A percentile compares a stretch with the other conserved stretches of the same genome.
Evolutionary conservation across 1,284 basidiomycete species (phyloP).

Genomic region (Fistulina hepatica): DNA sequence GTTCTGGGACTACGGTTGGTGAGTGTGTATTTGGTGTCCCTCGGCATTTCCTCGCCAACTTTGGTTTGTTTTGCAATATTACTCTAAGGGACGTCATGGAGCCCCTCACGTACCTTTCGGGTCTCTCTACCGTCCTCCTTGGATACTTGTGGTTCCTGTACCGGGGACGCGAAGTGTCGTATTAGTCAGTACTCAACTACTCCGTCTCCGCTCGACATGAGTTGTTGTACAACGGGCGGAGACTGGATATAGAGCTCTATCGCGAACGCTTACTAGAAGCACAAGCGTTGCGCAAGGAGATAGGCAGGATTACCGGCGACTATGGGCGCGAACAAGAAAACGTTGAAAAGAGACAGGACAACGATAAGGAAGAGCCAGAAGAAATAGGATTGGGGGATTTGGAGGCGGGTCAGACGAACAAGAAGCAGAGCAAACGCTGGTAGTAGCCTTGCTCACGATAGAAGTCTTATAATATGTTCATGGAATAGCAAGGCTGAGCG

Average conservation of each 20-base stretch:
- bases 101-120: constrained; percentile 55
- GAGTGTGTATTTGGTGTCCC: constrained; percentile 9
- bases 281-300: constrained; percentile 39
- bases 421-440: too few relatives aligned
- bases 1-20: constrained; percentile 56
- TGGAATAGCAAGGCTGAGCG: too few relatives aligned
- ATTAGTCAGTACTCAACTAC: constrained; percentile 46
- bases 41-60: neutral
- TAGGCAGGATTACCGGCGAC: constrained; percentile 49
- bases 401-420: neutral
- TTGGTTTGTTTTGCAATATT: neutral
- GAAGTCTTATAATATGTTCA: too few relatives aligned
- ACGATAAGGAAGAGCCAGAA: constrained; percentile 9
- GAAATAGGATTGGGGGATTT: constrained; percentile 10
- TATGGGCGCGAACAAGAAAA: constrained; percentile 43
- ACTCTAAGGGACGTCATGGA: constrained; percentile 54
- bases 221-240: constrained; percentile 45
- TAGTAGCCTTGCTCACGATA: too few relatives aligned
- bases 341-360: constrained; percentile 16
- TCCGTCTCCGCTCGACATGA: constrained; percentile 49
- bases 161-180: constrained; percentile 60
- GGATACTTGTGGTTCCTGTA: constrained; percentile 55
- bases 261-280: constrained; percentile 43
- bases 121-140: constrained; percentile 46
- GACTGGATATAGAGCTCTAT: constrained; percentile 54